Conservation (phyloP, 1,284 basidiomycete genomes). For the Boletus sp. region DNA sequence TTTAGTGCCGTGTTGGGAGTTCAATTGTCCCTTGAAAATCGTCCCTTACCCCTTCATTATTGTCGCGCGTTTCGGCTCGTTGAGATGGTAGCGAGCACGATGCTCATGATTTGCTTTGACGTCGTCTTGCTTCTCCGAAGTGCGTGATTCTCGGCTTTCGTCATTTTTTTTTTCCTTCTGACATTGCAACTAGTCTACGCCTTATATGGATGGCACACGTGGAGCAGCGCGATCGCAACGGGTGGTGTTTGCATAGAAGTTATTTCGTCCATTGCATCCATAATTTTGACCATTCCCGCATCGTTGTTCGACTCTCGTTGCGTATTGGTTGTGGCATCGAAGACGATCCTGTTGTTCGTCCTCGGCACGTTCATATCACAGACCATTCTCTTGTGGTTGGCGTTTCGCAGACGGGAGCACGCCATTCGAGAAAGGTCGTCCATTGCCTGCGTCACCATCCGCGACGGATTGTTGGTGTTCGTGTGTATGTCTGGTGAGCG, state of each 20-base stretch:
- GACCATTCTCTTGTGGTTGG: constrained; percentile 16
- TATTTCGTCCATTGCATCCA: background rate
- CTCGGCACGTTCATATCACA: constrained; percentile 17
- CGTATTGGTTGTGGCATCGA: constrained; percentile 8
- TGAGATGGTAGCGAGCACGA: constrained; percentile 12
- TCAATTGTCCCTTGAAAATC: constrained; percentile 9
- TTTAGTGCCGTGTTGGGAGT: constrained; percentile 11
- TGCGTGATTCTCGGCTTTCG: constrained; percentile 3
- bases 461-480: constrained; percentile 23
- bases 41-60: background rate
- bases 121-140: constrained; percentile 20
- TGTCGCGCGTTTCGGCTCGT: constrained; percentile 16
- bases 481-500: constrained; percentile 17
- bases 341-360: constrained; percentile 10
- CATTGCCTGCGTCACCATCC: constrained; percentile 23
- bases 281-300: constrained; percentile 6
- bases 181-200: constrained; percentile 19
- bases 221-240: constrained; percentile 5
- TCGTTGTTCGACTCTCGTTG: constrained; percentile 15
- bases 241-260: constrained; percentile 13
- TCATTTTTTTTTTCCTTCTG: background rate
- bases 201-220: constrained; percentile 9
- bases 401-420: constrained; percentile 17
- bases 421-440: background rate
- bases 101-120: constrained; percentile 20